These are phyloP conservation scores for Pseudocercospora fuligena DNA, from an alignment of 2,329 filamentous ascomycete species.

Conservation along the genomic window DNA sequence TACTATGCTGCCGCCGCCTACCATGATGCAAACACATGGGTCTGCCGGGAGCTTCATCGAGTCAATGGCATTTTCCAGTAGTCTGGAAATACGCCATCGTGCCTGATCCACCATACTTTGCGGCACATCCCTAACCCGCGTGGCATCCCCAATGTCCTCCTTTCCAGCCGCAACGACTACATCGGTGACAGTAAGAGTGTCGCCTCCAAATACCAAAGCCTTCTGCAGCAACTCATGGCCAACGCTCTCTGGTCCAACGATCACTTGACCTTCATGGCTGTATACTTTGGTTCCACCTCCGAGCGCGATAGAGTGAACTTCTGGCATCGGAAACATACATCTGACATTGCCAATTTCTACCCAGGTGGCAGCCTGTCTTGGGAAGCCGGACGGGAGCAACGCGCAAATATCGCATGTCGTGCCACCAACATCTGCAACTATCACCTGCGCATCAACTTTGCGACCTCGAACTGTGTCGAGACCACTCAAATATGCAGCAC, in stretches of 20 bases:
- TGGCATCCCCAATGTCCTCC: background rate
- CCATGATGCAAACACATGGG: slow-evolving; percentile 9
- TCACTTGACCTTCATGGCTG: background rate
- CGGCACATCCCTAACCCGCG: background rate
- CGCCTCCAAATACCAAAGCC: slow-evolving; percentile 3
- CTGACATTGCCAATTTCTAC: slow-evolving; percentile 10
- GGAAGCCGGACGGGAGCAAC: slow-evolving; percentile 4
- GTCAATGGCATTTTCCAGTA: slow-evolving; percentile 5
- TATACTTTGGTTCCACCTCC: slow-evolving; percentile 3
- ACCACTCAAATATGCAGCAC: slow-evolving; percentile 6
- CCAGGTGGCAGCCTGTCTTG: slow-evolving; percentile 4
- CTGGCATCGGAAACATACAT: slow-evolving; percentile 8
- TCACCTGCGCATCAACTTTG: slow-evolving; percentile 6
- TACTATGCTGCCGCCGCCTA: slow-evolving; percentile 8
- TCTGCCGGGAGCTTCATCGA: slow-evolving; percentile 7
- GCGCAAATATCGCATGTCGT: slow-evolving; percentile 8
- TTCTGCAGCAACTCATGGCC: slow-evolving; percentile 4
- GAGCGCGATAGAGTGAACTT: slow-evolving; percentile 10
- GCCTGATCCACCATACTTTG: background rate
- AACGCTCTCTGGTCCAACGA: slow-evolving; percentile 6
- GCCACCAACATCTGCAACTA: slow-evolving; percentile 12
- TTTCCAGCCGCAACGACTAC: slow-evolving; percentile 2
- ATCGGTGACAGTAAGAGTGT: background rate
- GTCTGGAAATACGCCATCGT: background rate
- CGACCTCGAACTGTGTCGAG: background rate